phyloP scores from a whole-genome alignment of 2,329 filamentous ascomycete species.

The Diaporthe longicolla region DNA sequence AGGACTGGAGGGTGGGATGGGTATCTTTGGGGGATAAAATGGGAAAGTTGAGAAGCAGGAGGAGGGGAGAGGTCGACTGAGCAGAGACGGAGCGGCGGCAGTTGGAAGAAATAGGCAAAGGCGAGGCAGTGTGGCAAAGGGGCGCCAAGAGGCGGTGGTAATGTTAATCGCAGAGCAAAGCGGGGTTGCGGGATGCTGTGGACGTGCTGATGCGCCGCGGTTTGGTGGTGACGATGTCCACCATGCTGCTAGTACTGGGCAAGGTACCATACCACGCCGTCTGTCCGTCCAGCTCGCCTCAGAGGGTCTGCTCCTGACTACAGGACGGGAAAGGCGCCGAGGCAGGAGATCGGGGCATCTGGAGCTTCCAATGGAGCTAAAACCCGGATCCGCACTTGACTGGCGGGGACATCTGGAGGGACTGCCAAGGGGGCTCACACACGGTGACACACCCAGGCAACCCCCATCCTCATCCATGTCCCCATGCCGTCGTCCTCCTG shows the following conservation, averaged over 20 bases:
- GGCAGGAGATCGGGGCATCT: slow-evolving; percentile 33
- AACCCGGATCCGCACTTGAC: slow-evolving; percentile 37
- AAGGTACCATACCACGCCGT: not conserved
- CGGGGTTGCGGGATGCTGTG: slow-evolving; percentile 35
- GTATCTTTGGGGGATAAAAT: slow-evolving; percentile 34
- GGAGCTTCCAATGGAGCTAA: slow-evolving; percentile 33
- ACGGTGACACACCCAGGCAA: not conserved
- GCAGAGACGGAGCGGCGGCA: slow-evolving; percentile 8
- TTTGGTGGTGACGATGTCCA: slow-evolving; percentile 26
- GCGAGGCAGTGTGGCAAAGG: slow-evolving; percentile 30
- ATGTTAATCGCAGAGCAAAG: slow-evolving; percentile 35
- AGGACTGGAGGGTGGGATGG: not conserved
- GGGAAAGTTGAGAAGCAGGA: not conserved
- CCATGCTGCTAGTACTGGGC: not conserved
- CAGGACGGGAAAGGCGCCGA: slow-evolving; percentile 20
- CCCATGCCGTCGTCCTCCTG: not conserved
- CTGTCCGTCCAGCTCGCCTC: too few species aligned
- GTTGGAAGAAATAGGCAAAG: slow-evolving; percentile 31
- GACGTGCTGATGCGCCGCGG: slow-evolving; percentile 2
- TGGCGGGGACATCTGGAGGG: not conserved
- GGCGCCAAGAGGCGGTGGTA: slow-evolving; percentile 28
- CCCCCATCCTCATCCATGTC: slow-evolving; percentile 21
- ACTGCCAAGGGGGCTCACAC: slow-evolving; percentile 30
- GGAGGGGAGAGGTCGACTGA: not conserved
- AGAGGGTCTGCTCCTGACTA: not conserved